phyloP scores from a whole-genome alignment of 2,329 filamentous ascomycete species.

The Triangularia setosa region DNA sequence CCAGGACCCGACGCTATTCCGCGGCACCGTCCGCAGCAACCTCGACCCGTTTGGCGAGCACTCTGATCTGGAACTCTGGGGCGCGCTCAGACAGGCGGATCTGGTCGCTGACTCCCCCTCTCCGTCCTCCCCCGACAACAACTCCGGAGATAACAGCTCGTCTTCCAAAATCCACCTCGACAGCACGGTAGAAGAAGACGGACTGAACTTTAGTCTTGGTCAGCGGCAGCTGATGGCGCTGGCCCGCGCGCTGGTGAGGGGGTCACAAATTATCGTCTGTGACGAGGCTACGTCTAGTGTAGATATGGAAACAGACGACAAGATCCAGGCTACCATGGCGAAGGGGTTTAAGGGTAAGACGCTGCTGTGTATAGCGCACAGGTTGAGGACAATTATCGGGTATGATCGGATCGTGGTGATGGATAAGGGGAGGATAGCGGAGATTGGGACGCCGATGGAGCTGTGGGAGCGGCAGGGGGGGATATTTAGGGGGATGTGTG shows the following conservation, averaged over 20 bases:
- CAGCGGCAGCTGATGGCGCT: constrained; percentile 95
- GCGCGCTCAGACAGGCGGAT: constrained; percentile 71
- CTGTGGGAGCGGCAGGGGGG: constrained; percentile 67
- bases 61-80: constrained; percentile 73
- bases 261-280: constrained; percentile 88
- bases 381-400: constrained; percentile 84
- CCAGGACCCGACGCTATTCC: constrained; percentile 80
- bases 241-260: constrained; percentile 81
- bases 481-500: constrained; percentile 88
- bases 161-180: constrained; percentile 74
- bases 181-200: constrained; percentile 84
- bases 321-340: constrained; percentile 88
- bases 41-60: constrained; percentile 79
- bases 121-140: constrained; percentile 23
- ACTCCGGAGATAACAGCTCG: constrained; percentile 25
- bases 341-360: constrained; percentile 82
- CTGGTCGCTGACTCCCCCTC: constrained; percentile 48
- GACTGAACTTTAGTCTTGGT: constrained; percentile 90
- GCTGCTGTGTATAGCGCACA: constrained; percentile 86
- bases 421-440: constrained; percentile 82
- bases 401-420: constrained; percentile 98
- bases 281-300: constrained; percentile 93
- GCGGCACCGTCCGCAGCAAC: constrained; percentile 73
- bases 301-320: constrained; percentile 94
- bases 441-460: constrained; percentile 72